Base-by-base conservation (phyloP, 495 filamentous ascomycete genomes). In the Letharia lupina region DNA sequence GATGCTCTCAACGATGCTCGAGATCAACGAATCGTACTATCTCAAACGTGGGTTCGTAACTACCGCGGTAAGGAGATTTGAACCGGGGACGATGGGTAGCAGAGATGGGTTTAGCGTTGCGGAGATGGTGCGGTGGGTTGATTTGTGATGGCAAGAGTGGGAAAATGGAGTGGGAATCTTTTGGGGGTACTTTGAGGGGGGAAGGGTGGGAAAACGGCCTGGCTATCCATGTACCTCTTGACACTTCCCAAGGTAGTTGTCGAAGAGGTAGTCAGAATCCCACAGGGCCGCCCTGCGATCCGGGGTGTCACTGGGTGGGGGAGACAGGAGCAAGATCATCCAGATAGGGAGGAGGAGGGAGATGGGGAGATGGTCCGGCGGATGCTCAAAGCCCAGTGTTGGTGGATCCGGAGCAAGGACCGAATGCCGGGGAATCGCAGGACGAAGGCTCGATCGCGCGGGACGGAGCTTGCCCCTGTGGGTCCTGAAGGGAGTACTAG, bases 281-380 rank as follows among this genome's bases (percentile, higher is more conserved):
- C 95, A 85, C 35, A 28, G 94, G 94, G 62, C 95, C 94, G 52
- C 94, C 94, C 79, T 95, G 94, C 62, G 94, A 95, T 77, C 98
- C 94, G 45, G 94, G 94, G 74, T 98, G 94, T 85, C 98, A 98
- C 77, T 98, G 94, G 64, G 93, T 96, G 3, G 3, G 41, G 41
- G 7, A 12, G 23, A 28, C 23, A 28, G 23, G 23, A 28, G 23
- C 23, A 28, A 28, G 23, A 28, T 28, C 23, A 28, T 28, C 23
- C 23, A 28, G 23, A 28, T 28, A 28, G 23, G 23, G 23, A 28
- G 23, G 23, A 28, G 23, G 23, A 28, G 23, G 23, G 1, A 28
- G 23, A 28, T 28, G 23, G 23, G 23, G 23, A 1, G 1, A 28
- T 1, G 23, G 23, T 28, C 23, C 23, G 23, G 23, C 23, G 23